phyloP scores from a whole-genome alignment of 2,329 filamentous ascomycete species.

The Xylariaceae sp. region DNA sequence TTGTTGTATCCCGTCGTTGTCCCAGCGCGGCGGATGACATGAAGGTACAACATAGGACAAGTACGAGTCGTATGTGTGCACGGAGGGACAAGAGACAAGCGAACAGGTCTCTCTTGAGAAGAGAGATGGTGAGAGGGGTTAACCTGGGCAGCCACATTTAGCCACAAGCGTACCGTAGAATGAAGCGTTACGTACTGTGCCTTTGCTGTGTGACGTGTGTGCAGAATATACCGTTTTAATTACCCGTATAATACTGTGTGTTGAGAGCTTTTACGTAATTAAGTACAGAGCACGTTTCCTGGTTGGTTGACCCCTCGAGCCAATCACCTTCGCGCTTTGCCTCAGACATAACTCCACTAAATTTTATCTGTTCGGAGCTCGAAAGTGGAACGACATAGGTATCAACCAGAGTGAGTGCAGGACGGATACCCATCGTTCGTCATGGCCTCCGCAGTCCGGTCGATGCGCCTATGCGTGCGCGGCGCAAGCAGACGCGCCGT shows the following conservation, averaged over 20 bases:
- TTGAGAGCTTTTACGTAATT: background rate
- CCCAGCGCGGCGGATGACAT: too few species aligned
- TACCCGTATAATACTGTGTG: background rate
- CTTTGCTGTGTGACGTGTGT: too few species aligned
- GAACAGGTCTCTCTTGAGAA: too few species aligned
- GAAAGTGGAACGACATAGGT: conserved; percentile 1
- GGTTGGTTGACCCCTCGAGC: background rate
- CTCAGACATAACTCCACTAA: conserved; percentile 16
- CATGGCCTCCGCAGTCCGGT: conserved; percentile 40
- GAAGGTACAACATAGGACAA: too few species aligned
- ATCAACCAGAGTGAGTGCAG: conserved; percentile 9
- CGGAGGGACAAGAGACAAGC: too few species aligned
- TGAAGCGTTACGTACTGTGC: too few species aligned
- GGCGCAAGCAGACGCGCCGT: conserved; percentile 29
- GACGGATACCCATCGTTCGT: conserved; percentile 19
- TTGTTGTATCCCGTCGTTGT: too few species aligned
- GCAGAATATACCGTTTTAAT: too few species aligned
- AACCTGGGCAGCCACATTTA: background rate
- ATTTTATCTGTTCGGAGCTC: conserved; percentile 14
- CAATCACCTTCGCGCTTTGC: conserved; percentile 5
- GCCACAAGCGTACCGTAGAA: background rate
- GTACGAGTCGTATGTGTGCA: too few species aligned
- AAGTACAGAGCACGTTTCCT: background rate
- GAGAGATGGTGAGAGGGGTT: background rate
- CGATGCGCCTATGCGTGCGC: conserved; percentile 38